Evolutionary conservation across 305 asterid species (phyloP), one percentile per base, ranked within the genome.

Genomic region (Salvia sclarea): DNA sequence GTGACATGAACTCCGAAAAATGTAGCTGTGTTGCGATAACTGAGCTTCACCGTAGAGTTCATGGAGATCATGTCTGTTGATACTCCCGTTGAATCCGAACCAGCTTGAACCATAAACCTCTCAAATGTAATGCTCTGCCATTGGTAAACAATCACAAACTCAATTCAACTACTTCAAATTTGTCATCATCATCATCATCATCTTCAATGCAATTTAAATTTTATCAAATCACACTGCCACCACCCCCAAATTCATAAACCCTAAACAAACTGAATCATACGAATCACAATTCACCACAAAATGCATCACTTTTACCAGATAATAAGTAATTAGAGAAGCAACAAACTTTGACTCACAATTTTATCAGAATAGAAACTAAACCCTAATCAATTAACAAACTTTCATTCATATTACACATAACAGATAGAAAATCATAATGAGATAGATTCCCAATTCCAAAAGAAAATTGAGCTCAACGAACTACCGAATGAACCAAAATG

Each of bases 1-100:
- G 88, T 37, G 13, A 86, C 96, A 41, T 88, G 98, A 25, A 92
- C 92, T 4, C 96, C 96, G 25, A 89, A 87, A 66, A 92, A 92
- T 13, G 92, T 74, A 14, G 85, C 98, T 17, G 83, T 92, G 70
- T 92, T 89, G 1, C 79, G 83, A 67, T 80, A 86, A 65, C 64
- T 78, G 74, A 89, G 82, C 75, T 75, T 80, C 52, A 89, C 74
- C 0, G 96, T 92, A 25, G 96, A 76, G 61, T 92, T 92, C 73
- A 77, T 48, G 24, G 96, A 80, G 55, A 88, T 83, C 98, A 89
- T 92, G 69, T 87, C 95, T 0, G 96, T 92, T 0, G 91, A 76
- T 10, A 92, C 98, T 18, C 98, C 94, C 0, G 83, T 72, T 14
- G 49, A 33, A 68, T 92, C 96, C 3, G 96, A 83, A 56, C 96